Percentiles rank a stretch among this genome's conserved stretches.
Evolutionary conservation across 2,329 filamentous ascomycete genomes (phyloP).

Genomic region (Exophiala viscosa): DNA sequence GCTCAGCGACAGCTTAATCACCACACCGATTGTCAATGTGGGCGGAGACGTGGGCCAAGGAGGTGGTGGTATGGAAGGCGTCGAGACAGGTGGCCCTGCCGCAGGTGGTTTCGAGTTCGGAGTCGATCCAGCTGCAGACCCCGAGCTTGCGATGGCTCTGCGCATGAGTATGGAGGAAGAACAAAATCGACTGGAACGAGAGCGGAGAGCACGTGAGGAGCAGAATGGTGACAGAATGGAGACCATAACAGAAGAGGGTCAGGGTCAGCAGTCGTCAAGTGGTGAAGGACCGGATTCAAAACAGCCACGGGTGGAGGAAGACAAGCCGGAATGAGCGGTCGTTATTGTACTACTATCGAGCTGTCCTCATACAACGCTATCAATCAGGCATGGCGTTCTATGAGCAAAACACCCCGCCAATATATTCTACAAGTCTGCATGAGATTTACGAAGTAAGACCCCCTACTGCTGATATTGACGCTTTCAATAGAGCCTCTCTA

Average conservation of each 20-base stretch:
- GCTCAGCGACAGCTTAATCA: slow-evolving; percentile 84
- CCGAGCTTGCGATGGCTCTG: slow-evolving; percentile 87
- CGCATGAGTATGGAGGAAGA: slow-evolving; percentile 99
- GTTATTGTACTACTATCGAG: slow-evolving; percentile 3
- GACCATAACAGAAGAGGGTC: slow-evolving; percentile 73
- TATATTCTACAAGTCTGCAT: too few relatives aligned
- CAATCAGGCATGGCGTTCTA: too few relatives aligned
- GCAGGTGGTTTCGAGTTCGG: slow-evolving; percentile 76
- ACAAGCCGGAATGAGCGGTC: slow-evolving; percentile 22
- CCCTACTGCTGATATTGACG: too few relatives aligned
- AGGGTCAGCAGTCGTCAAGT: slow-evolving; percentile 40
- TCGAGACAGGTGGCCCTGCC: slow-evolving; percentile 45
- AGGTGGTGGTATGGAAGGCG: slow-evolving; percentile 57
- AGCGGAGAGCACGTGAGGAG: slow-evolving; percentile 68
- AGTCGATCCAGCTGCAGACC: slow-evolving; percentile 86
- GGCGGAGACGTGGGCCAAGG: slow-evolving; percentile 60
- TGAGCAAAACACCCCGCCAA: too few relatives aligned
- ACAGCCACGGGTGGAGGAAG: slow-evolving; percentile 28
- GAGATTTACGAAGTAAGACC: too few relatives aligned
- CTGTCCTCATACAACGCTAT: too few relatives aligned
- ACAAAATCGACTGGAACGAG: slow-evolving; percentile 86
- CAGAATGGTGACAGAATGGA: slow-evolving; percentile 59
- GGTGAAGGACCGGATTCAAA: slow-evolving; percentile 21
- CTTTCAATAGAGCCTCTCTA: too few relatives aligned
- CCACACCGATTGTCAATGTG: slow-evolving; percentile 70